Conservation (phyloP, 2,329 filamentous ascomycete species). For the Diaporthe sp. region DNA sequence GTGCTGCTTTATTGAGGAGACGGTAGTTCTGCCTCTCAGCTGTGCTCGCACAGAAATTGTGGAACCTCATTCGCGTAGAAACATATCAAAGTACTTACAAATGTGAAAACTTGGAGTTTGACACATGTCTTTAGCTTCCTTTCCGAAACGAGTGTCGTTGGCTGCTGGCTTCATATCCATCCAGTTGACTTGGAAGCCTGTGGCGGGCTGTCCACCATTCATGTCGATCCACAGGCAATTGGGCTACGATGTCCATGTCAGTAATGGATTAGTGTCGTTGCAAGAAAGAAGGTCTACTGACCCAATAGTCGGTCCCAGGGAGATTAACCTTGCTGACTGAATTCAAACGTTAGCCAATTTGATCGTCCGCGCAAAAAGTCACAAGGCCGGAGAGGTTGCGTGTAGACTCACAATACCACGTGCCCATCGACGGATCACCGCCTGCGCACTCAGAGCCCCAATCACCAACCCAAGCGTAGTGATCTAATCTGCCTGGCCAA, state of each 20-base stretch:
- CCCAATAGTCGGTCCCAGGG: background rate
- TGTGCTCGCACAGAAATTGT: background rate
- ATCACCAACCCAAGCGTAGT: background rate
- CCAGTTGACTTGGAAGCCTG: slow-evolving; percentile 13
- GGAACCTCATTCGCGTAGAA: background rate
- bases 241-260: background rate
- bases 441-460: background rate
- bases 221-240: slow-evolving; percentile 1
- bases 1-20: background rate
- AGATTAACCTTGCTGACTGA: background rate
- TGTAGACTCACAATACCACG: slow-evolving; percentile 3
- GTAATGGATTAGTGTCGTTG: too few relatives aligned
- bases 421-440: background rate
- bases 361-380: background rate
- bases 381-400: background rate
- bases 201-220: background rate
- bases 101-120: background rate
- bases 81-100: background rate
- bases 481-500: background rate
- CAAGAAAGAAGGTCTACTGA: background rate
- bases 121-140: background rate
- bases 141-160: background rate
- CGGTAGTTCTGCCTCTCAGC: background rate
- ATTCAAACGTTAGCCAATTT: background rate
- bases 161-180: background rate